Conservation (phyloP, 352 stramenopile species). For the Peronosclerospora sorghi region DNA sequence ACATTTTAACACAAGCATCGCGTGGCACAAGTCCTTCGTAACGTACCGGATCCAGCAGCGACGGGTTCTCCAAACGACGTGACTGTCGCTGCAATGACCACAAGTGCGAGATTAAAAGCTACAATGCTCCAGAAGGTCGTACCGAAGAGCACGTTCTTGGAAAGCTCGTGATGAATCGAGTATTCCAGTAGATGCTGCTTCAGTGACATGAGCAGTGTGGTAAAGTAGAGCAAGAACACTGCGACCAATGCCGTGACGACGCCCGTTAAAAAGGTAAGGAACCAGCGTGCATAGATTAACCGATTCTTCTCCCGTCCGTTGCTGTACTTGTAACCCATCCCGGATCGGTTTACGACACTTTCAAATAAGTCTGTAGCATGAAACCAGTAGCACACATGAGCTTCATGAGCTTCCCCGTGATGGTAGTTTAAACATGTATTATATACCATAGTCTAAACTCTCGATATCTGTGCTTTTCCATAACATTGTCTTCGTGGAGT, state of each 20-base stretch:
- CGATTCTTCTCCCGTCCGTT: slow-evolving; percentile 73
- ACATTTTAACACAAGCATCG: too few relatives aligned
- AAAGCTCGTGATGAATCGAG: slow-evolving; percentile 46
- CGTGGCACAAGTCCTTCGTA: too few relatives aligned
- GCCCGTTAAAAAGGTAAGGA: slow-evolving; percentile 64
- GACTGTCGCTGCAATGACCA: slow-evolving; percentile 57
- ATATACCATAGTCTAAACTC: slow-evolving; percentile 78
- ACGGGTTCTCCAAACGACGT: slow-evolving; percentile 68
- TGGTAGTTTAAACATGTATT: too few relatives aligned
- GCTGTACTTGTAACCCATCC: slow-evolving; percentile 71
- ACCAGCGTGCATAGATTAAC: slow-evolving; percentile 72
- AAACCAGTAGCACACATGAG: neutral
- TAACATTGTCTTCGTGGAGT: slow-evolving; percentile 21
- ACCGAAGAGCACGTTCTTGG: slow-evolving; percentile 55
- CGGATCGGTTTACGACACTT: slow-evolving; percentile 81
- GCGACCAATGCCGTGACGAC: slow-evolving; percentile 64
- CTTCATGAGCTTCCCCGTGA: too few relatives aligned
- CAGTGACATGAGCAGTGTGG: slow-evolving; percentile 47
- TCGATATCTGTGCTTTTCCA: slow-evolving; percentile 65
- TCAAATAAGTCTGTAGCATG: slow-evolving; percentile 59
- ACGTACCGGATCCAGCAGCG: slow-evolving; percentile 57
- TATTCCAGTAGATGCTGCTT: slow-evolving; percentile 62
- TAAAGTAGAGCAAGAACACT: slow-evolving; percentile 76
- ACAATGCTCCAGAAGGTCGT: slow-evolving; percentile 62
- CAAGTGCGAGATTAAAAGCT: slow-evolving; percentile 60